Base-by-base conservation (phyloP, 179 eudicot species). In the Spinacia oleracea region DNA sequence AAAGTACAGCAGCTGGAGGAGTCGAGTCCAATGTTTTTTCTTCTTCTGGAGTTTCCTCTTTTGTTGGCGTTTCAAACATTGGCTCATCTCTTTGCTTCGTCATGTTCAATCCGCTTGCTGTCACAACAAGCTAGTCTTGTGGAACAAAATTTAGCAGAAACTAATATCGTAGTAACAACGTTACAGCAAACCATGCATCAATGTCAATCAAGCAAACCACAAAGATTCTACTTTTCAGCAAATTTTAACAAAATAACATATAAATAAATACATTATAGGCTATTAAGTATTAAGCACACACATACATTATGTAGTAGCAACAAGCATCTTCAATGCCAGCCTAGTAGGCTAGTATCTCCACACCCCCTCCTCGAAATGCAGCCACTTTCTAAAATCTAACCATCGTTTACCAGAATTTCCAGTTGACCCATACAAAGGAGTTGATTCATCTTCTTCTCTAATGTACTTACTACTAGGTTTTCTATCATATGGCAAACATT, bases 1-100 rank as follows among this genome's bases (percentile, higher is more conserved):
- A 94, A 76, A 94, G 94, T 79, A 88, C 86, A 42, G 84, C 6
- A 59, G 76, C 70, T 32, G 81, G 79, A 69, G 86, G 86, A 79
- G 87, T 84, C 27, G 84, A 77, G 62, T 89, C 97, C 78, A 81
- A 79, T 69, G 76, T 79, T 75, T 74, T 86, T 77, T 84, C 87
- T 62, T 84, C 88, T n/a, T 32, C 50, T 5, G 85, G 77, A 48
- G 83, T 27, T 80, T 82, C 90, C 73, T 80, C 86, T 70, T 78
- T 87, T 78, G 78, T 80, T 14, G 84, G 86, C n/a, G 85, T 80
- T 78, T 88, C 86, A 45, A 89, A 81, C 58, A 78, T 73, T 68
- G 79, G 64, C n/a, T 81, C 91, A 64, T 88, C 88, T 59, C 77
- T 72, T 80, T 75, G 84, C 83, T 81, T 82, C 79, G 81, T 74